These are phyloP conservation scores for Lentinula guzmanii DNA, from an alignment of 768 basidiomycete species.

Conservation along the genomic window DNA sequence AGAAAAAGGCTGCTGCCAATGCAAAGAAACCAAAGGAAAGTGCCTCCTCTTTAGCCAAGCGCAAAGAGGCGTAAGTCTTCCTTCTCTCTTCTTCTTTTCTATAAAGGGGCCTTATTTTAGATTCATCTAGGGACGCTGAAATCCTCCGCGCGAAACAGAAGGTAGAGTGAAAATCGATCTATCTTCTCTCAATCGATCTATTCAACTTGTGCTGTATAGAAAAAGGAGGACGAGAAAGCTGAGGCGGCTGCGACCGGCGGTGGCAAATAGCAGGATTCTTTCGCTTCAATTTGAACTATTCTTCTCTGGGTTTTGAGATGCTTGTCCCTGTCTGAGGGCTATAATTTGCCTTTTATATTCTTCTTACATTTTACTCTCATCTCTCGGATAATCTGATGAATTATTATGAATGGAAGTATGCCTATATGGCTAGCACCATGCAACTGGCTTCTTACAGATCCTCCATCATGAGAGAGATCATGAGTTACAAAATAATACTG, in stretches of 20 bases:
- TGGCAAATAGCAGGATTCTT: constrained; percentile 15
- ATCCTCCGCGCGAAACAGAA: constrained; percentile 74
- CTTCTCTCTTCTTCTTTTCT: constrained; percentile 13
- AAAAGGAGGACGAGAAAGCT: constrained; percentile 25
- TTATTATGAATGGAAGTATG: background rate
- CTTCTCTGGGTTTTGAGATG: background rate
- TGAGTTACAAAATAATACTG: background rate
- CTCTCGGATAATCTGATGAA: background rate
- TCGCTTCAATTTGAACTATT: background rate
- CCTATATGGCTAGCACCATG: background rate
- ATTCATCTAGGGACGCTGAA: constrained; percentile 61
- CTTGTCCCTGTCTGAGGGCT: background rate
- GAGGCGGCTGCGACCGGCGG: constrained; percentile 13
- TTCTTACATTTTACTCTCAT: background rate
- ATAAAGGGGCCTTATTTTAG: constrained; percentile 12
- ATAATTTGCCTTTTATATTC: constrained; percentile 1
- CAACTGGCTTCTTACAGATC: background rate
- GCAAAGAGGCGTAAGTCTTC: constrained; percentile 64
- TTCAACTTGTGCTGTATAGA: constrained; percentile 7
- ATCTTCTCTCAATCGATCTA: background rate
- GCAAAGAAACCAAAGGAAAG: constrained; percentile 72
- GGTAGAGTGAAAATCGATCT: constrained; percentile 30
- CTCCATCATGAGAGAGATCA: background rate
- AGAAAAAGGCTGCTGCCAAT: constrained; percentile 56
- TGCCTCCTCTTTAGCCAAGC: constrained; percentile 51